A percentile compares a stretch with the other conserved stretches of the same genome.
phyloP scores from a whole-genome alignment of 2,329 filamentous ascomycete genomes.

The Bipolaris oryzae region DNA sequence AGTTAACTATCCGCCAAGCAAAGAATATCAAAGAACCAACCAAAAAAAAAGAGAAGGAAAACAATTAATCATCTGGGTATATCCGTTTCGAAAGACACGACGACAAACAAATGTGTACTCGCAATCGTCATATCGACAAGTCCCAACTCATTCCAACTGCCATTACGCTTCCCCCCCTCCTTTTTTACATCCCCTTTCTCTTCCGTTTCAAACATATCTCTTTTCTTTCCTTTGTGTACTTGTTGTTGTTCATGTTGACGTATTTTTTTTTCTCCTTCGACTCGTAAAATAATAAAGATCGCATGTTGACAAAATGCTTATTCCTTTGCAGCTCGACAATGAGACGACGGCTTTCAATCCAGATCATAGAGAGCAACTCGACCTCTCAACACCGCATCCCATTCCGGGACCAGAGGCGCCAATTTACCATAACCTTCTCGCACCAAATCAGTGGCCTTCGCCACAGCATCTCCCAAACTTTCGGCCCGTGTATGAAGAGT shows the following conservation, averaged over 20 bases:
- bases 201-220: neutral
- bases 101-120: conserved; percentile 13
- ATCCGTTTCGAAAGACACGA: conserved; percentile 11
- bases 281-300: neutral
- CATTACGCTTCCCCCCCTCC: conserved; percentile 8
- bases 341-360: conserved; percentile 73
- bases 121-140: conserved; percentile 7
- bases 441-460: conserved; percentile 81
- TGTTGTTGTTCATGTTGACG: neutral
- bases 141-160: conserved; percentile 13
- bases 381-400: conserved; percentile 79
- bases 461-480: conserved; percentile 68
- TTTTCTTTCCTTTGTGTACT: conserved; percentile 2
- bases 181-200: neutral
- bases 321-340: conserved; percentile 54
- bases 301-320: conserved; percentile 24
- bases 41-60: neutral
- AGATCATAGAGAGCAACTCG: conserved; percentile 86
- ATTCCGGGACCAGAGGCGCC: conserved; percentile 67
- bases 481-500: conserved; percentile 70
- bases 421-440: conserved; percentile 74
- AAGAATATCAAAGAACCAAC: too few species aligned
- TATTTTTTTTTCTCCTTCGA: neutral
- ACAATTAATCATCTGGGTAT: conserved; percentile 11
- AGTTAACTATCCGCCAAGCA: neutral